Evolutionary conservation across 176 grass and related monocot species (phyloP).

Genomic region (Oryza coarctata): DNA sequence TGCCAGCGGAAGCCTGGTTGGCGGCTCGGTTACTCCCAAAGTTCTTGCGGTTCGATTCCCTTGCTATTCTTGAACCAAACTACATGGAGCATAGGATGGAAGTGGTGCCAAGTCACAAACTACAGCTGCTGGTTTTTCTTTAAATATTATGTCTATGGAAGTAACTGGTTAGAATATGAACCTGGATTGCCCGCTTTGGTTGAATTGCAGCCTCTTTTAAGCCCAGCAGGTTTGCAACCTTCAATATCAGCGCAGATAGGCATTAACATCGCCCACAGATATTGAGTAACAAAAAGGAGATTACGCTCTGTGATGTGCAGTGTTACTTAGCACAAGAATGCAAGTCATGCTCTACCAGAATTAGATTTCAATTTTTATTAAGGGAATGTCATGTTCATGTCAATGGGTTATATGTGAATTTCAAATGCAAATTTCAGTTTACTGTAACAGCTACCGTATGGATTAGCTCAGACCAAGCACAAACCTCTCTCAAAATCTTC

Average conservation of each 20-base stretch:
- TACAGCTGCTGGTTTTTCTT: not conserved
- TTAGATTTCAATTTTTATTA: not conserved
- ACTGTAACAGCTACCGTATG: not conserved
- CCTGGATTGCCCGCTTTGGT: conserved; percentile 96
- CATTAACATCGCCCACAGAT: not conserved
- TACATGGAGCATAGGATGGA: conserved; percentile 7
- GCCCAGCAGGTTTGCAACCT: conserved; percentile 82
- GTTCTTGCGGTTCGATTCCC: conserved; percentile 84
- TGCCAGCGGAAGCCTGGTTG: conserved; percentile 84
- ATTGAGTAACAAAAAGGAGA: conserved; percentile 20
- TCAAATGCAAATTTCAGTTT: not conserved
- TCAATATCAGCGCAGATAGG: conserved; percentile 8
- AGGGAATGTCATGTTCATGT: not conserved
- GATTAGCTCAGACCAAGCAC: conserved; percentile 5
- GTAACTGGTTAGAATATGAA: conserved; percentile 35
- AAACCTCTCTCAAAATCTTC: conserved; percentile 97
- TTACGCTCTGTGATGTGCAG: not conserved
- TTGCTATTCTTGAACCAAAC: conserved; percentile 94
- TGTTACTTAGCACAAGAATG: not conserved
- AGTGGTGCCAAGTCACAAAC: not conserved
- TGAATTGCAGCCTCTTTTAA: conserved; percentile 66
- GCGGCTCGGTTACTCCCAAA: conserved; percentile 90
- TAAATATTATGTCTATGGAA: not conserved
- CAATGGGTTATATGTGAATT: not conserved
- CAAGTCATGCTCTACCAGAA: not conserved